Conservation (phyloP, 1,284 basidiomycete genomes). For the Flammula alnicola region DNA sequence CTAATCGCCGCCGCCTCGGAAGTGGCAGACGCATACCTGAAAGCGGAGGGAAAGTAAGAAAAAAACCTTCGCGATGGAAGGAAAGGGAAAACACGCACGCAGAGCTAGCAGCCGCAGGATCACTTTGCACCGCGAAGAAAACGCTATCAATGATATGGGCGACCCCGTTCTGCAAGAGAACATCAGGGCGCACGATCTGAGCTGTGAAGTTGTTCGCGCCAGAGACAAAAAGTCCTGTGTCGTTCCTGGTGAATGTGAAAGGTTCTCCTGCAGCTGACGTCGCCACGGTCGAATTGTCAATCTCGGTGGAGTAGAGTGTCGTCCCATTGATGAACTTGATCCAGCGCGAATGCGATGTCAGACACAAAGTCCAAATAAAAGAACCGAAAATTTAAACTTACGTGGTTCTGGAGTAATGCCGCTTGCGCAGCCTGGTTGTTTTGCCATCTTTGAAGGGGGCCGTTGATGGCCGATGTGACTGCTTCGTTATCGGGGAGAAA, state of each 20-base stretch:
- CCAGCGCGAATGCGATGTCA: neutral
- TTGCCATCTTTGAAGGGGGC: conserved; percentile 38
- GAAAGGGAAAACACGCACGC: conserved; percentile 47
- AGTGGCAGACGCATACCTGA: conserved; percentile 35
- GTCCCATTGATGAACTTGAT: conserved; percentile 71
- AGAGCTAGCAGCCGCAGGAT: conserved; percentile 57
- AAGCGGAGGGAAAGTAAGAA: neutral
- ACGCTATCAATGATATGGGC: conserved; percentile 72
- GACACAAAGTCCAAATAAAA: conserved; percentile 3
- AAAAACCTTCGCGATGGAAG: neutral
- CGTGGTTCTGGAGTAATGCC: conserved; percentile 66
- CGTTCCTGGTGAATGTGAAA: conserved; percentile 59
- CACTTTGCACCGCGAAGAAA: conserved; percentile 54
- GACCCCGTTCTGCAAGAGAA: conserved; percentile 75
- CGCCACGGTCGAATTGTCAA: conserved; percentile 31
- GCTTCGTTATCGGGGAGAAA: conserved; percentile 70
- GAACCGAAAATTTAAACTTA: conserved; percentile 33
- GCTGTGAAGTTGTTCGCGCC: conserved; percentile 45
- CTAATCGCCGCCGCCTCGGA: conserved; percentile 31
- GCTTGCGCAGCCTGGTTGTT: conserved; percentile 51
- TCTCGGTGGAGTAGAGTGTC: conserved; percentile 63
- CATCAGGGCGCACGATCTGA: conserved; percentile 64
- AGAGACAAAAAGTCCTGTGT: conserved; percentile 64
- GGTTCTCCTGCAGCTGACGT: conserved; percentile 67
- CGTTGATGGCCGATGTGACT: conserved; percentile 41